Evolutionary conservation across 352 stramenopile genomes (phyloP), one percentile per base, ranked within the genome.

Genomic region (Paralagenidium karlingii): DNA sequence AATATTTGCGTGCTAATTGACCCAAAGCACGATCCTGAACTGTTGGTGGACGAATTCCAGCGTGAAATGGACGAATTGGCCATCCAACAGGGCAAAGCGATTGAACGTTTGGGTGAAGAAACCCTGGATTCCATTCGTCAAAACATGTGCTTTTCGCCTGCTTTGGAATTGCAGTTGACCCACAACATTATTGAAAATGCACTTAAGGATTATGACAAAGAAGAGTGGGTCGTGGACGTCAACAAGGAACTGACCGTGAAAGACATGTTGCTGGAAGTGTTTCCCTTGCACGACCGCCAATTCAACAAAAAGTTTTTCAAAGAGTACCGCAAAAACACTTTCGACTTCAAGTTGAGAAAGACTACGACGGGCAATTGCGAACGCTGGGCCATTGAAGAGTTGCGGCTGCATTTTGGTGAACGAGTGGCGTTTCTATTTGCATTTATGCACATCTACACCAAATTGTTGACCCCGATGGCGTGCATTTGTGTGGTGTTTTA

Each of bases 361-460:
- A 69, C 69, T 1, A 73, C 70, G 12, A 60, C 64, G 2, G 75
- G 73, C 19, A 92, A 92, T 43, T 79, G 62, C 36, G 68, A 92
- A 53, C 75, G 78, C 1, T 92, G 78, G 78, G 78, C 73, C 1
- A 75, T 92, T 5, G 78, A 92, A 28, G 78, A 92, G 39, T 53
- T 92, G 5, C 78, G 78, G 18, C 59, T 92, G 16, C 79, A 92
- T 47, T 92, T 92, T 51, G 79, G 79, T 16, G 76, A 90, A 53
- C 79, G 76, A 9, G 79, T 92, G n/a, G 79, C 79, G 20, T 92
- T 92, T 45, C 51, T 90, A 5, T 92, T 92, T 45, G 79, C 79
- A 1, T 92, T 90, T 39, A 92, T 92, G 76, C 74, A 90, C 48
- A 88, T 90, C 47, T 92, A 92, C 61, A 89, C 70, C 26, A 92